phyloP scores from a whole-genome alignment of 2,329 filamentous ascomycete species.

The Rutstroemia sydowiana region DNA sequence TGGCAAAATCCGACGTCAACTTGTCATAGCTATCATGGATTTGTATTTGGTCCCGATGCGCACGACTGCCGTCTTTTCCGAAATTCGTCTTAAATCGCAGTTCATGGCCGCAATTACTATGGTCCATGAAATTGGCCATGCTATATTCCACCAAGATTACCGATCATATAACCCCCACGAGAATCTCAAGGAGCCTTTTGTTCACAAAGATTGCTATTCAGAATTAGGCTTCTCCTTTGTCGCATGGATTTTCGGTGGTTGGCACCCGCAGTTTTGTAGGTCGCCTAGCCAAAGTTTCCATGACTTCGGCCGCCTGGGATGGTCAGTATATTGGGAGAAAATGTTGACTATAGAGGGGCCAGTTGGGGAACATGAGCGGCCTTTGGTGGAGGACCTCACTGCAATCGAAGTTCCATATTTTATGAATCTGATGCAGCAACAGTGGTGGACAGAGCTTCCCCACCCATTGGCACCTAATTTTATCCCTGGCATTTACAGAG shows the following conservation, averaged over 20 bases:
- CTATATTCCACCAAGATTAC: constrained; percentile 21
- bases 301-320: constrained; percentile 4
- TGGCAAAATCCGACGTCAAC: constrained; percentile 11
- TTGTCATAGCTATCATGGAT: constrained; percentile 20
- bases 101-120: constrained; percentile 25
- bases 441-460: neutral
- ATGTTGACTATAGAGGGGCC: neutral
- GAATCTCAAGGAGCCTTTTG: constrained; percentile 16
- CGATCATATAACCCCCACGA: constrained; percentile 11
- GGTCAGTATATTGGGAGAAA: constrained; percentile 6
- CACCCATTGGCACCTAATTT: neutral
- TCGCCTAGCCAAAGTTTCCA: neutral
- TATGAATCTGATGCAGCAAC: neutral
- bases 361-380: neutral
- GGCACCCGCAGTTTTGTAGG: constrained; percentile 13
- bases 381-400: neutral
- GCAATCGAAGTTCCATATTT: neutral
- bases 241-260: constrained; percentile 20
- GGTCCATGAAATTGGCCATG: constrained; percentile 25
- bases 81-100: constrained; percentile 17
- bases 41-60: constrained; percentile 21
- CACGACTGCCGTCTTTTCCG: constrained; percentile 7
- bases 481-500: neutral
- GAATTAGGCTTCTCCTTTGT: constrained; percentile 22
- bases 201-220: constrained; percentile 13